Percentiles rank a stretch among this genome's conserved stretches.
Evolutionary conservation across 495 filamentous ascomycete species (phyloP).

Genomic region (Xylaria venustula): DNA sequence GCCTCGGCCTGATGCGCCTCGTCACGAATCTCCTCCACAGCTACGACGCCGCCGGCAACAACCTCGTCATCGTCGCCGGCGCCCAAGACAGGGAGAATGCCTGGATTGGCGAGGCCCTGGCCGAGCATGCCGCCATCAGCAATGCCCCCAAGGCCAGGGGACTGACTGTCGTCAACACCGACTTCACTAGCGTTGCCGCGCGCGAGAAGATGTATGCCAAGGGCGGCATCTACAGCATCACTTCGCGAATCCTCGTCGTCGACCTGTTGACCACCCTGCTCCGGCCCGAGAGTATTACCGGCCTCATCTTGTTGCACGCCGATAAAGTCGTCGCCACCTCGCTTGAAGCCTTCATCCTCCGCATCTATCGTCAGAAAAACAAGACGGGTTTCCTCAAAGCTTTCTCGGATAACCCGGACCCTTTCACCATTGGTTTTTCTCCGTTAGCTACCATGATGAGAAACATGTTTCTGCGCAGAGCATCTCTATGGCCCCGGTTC

Average conservation of each 20-base stretch:
- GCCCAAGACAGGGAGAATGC: conserved; percentile 92
- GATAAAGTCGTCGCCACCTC: conserved; percentile 87
- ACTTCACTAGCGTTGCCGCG: conserved; percentile 79
- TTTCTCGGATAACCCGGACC: conserved; percentile 91
- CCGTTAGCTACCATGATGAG: conserved; percentile 89
- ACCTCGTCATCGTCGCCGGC: conserved; percentile 84
- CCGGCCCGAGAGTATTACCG: conserved; percentile 81
- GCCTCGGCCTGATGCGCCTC: conserved; percentile 84
- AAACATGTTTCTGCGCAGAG: conserved; percentile 86
- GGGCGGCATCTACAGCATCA: conserved; percentile 94
- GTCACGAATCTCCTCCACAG: conserved; percentile 93
- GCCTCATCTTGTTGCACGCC: conserved; percentile 83
- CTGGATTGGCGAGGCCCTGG: conserved; percentile 89
- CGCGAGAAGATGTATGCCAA: conserved; percentile 86
- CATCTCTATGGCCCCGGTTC: conserved; percentile 92
- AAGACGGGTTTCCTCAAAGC: conserved; percentile 92
- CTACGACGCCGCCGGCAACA: conserved; percentile 93
- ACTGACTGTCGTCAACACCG: conserved; percentile 89
- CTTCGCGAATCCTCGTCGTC: conserved; percentile 89
- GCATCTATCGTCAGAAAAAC: conserved; percentile 91
- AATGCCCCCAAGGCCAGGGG: conserved; percentile 72
- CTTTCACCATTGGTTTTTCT: conserved; percentile 85
- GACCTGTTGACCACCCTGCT: conserved; percentile 85
- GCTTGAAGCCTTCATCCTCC: conserved; percentile 89
- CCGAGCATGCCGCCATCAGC: conserved; percentile 89